Base-by-base conservation (phyloP, 306 rosid species). In the Medicago lupulina region DNA sequence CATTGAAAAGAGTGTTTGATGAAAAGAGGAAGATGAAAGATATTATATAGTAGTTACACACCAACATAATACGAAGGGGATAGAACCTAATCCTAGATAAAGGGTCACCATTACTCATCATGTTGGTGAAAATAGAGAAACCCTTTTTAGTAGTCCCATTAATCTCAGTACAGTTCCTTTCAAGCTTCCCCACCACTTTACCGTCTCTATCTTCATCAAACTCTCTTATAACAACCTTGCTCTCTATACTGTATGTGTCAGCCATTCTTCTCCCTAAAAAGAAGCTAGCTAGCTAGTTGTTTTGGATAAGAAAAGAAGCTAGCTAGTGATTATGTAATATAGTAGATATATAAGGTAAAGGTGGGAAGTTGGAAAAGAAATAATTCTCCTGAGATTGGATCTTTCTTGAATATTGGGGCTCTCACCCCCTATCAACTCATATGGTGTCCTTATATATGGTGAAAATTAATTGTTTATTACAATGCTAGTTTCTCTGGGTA, bases 111-210 rank as follows among this genome's bases (percentile, higher is more conserved):
- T 28, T 28, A 28, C 31, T 28, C 31, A 87, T 71, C 67, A 84
- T 85, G 81, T 76, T 84, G 81, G 88, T 78, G 81, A 87, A 89
- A 78, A 87, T 86, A 81, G 97, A 87, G 83, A 79, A 81, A 77
- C 86, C 93, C 75, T 77, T 80, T 85, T 89, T 83, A 82, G 87
- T 83, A 81, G 86, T 86, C 83, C 82, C 92, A 5, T 34, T 34
- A 73, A 89, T 80, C 81, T 86, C 92, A 86, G 38, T 34, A 5
- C 97, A 91, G 63, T 85, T 82, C 74, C 88, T 89, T 80, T 91
- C 97, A 34, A 91, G 91, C 81, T 86, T 87, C 86, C 88, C 92
- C 85, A 91, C 94, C 86, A 87, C 81, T 70, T 87, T 88, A 23
- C 53, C 78, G 83, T 92, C 93, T 82, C 79, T 89, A 44, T 80